phyloP scores from a whole-genome alignment of 2,329 filamentous ascomycete genomes.

The Calonectria fujianensis region DNA sequence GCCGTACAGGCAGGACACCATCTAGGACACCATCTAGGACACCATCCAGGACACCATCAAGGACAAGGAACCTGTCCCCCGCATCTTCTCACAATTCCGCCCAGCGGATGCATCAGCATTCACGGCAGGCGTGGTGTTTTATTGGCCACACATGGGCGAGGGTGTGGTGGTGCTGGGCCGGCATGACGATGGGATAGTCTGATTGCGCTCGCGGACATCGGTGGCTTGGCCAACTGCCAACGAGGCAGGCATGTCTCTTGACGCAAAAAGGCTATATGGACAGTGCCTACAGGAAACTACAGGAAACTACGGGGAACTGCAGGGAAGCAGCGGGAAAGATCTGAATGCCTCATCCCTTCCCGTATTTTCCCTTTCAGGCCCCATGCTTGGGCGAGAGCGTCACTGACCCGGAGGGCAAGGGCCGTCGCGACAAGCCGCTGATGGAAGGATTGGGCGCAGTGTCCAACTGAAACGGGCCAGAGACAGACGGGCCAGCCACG shows the following conservation, averaged over 20 bases:
- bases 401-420: neutral
- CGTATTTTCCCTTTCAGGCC: constrained; percentile 3
- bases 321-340: constrained; percentile 13
- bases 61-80: neutral
- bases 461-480: constrained; percentile 2
- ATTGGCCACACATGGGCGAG: neutral
- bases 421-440: neutral
- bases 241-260: constrained; percentile 1
- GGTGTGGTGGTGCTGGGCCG: constrained; percentile 14
- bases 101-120: neutral
- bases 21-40: no score
- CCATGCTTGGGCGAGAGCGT: constrained; percentile 5
- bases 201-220: neutral
- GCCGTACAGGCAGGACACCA: neutral
- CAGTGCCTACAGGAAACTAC: neutral
- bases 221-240: neutral
- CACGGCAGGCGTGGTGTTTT: neutral
- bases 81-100: constrained; percentile 5
- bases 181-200: constrained; percentile 8
- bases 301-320: no score
- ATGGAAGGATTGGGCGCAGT: no score
- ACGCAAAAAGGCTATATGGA: neutral
- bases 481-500: neutral
- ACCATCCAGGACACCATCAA: no score
- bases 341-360: neutral